phyloP scores from a whole-genome alignment of 1,284 basidiomycete species.

The Ceratobasidium theobromae region DNA sequence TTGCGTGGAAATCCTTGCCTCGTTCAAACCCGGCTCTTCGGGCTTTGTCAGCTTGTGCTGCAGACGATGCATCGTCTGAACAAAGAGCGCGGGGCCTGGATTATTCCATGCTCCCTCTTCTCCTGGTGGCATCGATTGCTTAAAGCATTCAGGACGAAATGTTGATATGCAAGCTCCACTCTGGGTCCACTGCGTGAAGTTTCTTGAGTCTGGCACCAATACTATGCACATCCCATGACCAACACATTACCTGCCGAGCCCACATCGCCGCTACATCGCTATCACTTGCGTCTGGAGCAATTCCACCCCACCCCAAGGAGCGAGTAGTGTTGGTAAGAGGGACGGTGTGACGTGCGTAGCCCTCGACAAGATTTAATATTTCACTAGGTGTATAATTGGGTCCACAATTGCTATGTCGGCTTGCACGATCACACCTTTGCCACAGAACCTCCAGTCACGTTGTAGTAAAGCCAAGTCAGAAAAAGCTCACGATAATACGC shows the following conservation, averaged over 20 bases:
- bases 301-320: conserved; percentile 5
- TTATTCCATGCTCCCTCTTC: conserved; percentile 26
- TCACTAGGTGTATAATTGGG: not conserved
- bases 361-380: conserved; percentile 3
- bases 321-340: conserved; percentile 2
- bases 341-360: not conserved
- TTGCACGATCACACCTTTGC: not conserved
- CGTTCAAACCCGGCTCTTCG: not conserved
- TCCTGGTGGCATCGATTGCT: conserved; percentile 7
- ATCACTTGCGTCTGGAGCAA: conserved; percentile 1
- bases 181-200: not conserved
- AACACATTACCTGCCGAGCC: conserved; percentile 1
- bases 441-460: not conserved
- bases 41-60: not conserved
- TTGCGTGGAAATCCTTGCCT: not conserved
- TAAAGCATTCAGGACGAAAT: not conserved
- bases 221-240: not conserved
- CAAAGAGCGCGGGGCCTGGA: conserved; percentile 16
- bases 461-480: not conserved
- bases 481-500: not conserved
- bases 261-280: conserved; percentile 7
- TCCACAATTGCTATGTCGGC: not conserved
- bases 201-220: not conserved
- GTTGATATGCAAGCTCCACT: conserved; percentile 17
- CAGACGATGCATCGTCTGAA: not conserved